These are phyloP conservation scores for Oryza australiensis DNA, from an alignment of 176 grass and related monocot genomes.

Conservation along the genomic window DNA sequence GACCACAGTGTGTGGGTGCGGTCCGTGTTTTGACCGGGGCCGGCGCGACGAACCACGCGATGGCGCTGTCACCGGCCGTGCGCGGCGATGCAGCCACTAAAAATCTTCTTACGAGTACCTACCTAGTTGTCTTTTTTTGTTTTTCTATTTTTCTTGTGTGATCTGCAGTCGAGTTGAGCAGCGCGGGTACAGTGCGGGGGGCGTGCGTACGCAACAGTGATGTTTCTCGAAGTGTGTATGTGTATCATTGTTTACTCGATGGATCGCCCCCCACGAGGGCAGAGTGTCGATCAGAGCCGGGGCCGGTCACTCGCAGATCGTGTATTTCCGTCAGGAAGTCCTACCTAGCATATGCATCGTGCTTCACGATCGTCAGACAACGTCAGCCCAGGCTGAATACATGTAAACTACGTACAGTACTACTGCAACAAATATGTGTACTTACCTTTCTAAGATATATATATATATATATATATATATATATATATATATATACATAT, in stretches of 20 bases:
- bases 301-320: background rate
- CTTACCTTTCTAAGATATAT: no score
- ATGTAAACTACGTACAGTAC: no score
- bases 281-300: background rate
- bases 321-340: background rate
- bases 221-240: constrained; percentile 5
- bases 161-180: background rate
- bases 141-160: no score
- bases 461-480: no score
- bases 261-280: background rate
- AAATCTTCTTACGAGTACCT: background rate
- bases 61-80: constrained; percentile 19
- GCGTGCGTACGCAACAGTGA: background rate
- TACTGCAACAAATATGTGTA: no score
- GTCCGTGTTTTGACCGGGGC: constrained; percentile 29
- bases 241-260: background rate
- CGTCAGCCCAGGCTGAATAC: no score
- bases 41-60: background rate
- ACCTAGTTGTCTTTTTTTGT: no score
- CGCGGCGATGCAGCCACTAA: constrained; percentile 25
- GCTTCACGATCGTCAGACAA: no score
- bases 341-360: background rate
- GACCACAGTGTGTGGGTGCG: background rate
- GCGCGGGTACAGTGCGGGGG: background rate
- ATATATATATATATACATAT: no score